Conservation (phyloP, 305 asterid species). For the Fraxinus paxiana region DNA sequence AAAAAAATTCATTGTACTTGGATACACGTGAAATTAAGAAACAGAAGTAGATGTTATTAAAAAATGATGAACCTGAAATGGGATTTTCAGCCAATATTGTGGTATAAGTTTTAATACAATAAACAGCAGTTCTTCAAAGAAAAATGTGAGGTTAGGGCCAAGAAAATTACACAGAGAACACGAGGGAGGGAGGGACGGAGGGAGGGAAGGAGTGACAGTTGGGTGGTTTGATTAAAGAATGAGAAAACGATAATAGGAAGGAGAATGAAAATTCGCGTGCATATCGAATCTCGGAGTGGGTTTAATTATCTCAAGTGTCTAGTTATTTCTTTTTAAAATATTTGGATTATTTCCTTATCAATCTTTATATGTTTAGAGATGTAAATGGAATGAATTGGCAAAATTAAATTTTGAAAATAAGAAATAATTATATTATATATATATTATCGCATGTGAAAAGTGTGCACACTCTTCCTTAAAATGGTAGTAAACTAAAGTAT, state of each 20-base stretch:
- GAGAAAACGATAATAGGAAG: neutral
- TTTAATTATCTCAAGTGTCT: too few relatives aligned
- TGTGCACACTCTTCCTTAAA: too few relatives aligned
- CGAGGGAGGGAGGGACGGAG: too few relatives aligned
- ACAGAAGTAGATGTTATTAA: neutral
- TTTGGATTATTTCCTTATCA: too few relatives aligned
- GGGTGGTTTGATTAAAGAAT: constrained; percentile 10
- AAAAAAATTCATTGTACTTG: neutral
- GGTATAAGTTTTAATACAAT: neutral
- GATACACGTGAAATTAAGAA: neutral
- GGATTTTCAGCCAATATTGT: constrained; percentile 44
- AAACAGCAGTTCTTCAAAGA: constrained; percentile 11
- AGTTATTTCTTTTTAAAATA: too few relatives aligned
- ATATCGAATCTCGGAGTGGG: too few relatives aligned
- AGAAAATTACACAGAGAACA: constrained; percentile 8
- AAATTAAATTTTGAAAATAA: too few relatives aligned
- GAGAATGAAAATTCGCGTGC: neutral
- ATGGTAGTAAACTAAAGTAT: too few relatives aligned
- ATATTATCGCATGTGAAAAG: too few relatives aligned
- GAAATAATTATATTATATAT: too few relatives aligned
- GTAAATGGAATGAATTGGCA: too few relatives aligned
- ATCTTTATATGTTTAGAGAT: too few relatives aligned
- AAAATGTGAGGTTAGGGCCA: constrained; percentile 25
- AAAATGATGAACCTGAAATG: constrained; percentile 41
- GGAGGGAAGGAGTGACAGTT: neutral